Evolutionary conservation across 1,284 basidiomycete genomes (phyloP), one percentile per base, ranked within the genome.

Genomic region (Malassezia nana): DNA sequence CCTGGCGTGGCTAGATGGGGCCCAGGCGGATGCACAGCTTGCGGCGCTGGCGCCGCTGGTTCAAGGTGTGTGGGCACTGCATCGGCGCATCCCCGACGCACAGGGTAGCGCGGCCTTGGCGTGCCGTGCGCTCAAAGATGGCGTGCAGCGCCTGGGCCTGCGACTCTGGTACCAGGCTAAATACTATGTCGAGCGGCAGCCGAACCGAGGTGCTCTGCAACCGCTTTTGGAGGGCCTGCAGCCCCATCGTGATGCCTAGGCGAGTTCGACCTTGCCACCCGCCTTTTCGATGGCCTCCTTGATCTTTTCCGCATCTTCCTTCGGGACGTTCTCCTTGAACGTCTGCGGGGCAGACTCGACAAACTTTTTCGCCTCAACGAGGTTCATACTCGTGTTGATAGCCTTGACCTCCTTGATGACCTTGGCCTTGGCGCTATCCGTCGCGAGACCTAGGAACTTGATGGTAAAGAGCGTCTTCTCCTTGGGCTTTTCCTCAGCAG

Each of bases 381-480:
- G 55, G 64, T 74, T 74, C 69, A 72, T 74, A 38, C 49, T 63
- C 32, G 46, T 56, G 62, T 73, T 69, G 44, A 64, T 52, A 8
- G 87, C 87, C 81, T 99, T 99, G 68, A 99, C 88, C 77, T 98
- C 94, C 67, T 88, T 84, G 74, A 99, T 99, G 66, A 96, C 84
- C 80, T 99, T 99, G 38, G 94, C 88, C 77, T 99, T 74, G 18
- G 71, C 71, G 10, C 59, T 61, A n/a, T 70, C 58, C n/a, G 69
- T 63, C 46, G 66, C 65, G 13, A 74, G 52, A 13, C 67, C 69
- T 22, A 55, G 59, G 26, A 74, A 58, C 42, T 85, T 92, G 72
- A 96, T 84, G 65, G 85, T 92, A 79, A 99, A 98, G 39, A 92
- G 82, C 7, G 91, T 94, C 83, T 98, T 98, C 78, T 98, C 94